These are phyloP conservation scores for Fomitopsis palustris DNA, from an alignment of 1,284 basidiomycete species.

Conservation along the genomic window DNA sequence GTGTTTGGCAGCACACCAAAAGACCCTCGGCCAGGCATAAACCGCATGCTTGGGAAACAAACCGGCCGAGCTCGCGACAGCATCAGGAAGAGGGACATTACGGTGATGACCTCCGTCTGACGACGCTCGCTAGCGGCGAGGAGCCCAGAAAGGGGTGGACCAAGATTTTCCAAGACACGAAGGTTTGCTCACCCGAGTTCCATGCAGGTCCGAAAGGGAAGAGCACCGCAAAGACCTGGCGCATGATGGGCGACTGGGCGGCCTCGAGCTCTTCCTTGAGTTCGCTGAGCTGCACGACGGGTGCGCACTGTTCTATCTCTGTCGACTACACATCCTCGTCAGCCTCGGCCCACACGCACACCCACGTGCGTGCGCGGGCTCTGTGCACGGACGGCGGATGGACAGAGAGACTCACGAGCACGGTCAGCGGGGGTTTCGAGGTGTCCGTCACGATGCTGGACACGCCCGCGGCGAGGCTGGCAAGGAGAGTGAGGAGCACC, in stretches of 20 bases:
- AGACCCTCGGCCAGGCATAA: too few relatives aligned
- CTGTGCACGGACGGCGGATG: conserved; percentile 6
- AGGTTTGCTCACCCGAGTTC: conserved; percentile 59
- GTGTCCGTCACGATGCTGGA: conserved; percentile 15
- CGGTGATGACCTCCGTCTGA: not conserved
- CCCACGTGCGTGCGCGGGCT: not conserved
- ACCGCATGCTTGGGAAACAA: too few relatives aligned
- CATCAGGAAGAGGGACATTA: not conserved
- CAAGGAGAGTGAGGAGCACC: conserved; percentile 23
- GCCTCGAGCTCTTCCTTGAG: conserved; percentile 60
- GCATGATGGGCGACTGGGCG: conserved; percentile 67
- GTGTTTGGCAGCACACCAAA: too few relatives aligned
- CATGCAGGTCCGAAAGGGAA: conserved; percentile 87
- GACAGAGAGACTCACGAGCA: conserved; percentile 22
- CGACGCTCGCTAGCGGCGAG: not conserved
- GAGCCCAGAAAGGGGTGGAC: not conserved
- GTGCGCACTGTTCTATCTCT: conserved; percentile 36
- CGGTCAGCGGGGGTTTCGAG: conserved; percentile 15
- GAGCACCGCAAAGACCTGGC: conserved; percentile 70
- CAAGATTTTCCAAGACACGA: not conserved
- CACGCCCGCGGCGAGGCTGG: conserved; percentile 18
- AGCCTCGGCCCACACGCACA: conserved; percentile 3
- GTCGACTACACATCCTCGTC: conserved; percentile 25
- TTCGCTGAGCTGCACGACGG: conserved; percentile 53
- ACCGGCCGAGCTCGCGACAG: too few relatives aligned